Evolutionary conservation across 2,329 filamentous ascomycete species (phyloP).

Genomic region (Cladosporium sp.): DNA sequence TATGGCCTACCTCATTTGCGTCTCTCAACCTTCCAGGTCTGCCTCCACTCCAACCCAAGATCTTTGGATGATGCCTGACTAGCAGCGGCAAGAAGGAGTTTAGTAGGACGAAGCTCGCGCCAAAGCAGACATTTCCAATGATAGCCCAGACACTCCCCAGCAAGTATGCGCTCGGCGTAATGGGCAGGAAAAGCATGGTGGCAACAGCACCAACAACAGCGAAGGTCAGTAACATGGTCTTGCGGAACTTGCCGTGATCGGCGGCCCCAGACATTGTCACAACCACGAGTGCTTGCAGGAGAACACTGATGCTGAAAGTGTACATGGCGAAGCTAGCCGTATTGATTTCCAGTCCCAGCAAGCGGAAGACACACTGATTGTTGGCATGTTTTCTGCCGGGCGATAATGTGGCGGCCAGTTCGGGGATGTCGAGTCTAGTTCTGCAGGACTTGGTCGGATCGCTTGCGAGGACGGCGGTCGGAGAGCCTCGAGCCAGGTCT

Average conservation of each 20-base stretch:
- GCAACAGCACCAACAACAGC: constrained; percentile 76
- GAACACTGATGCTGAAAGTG: constrained; percentile 89
- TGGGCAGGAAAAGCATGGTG: constrained; percentile 85
- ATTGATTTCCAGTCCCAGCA: constrained; percentile 85
- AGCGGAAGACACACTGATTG: constrained; percentile 75
- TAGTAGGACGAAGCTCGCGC: constrained; percentile 89
- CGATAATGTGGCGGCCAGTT: neutral
- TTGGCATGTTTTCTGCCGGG: constrained; percentile 3
- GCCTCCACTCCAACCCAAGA: neutral
- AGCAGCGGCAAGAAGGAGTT: constrained; percentile 94
- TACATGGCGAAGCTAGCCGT: constrained; percentile 98
- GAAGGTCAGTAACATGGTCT: constrained; percentile 82
- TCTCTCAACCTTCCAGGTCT: neutral
- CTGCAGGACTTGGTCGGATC: constrained; percentile 76
- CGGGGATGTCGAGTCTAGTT: constrained; percentile 11
- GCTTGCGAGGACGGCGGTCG: constrained; percentile 77
- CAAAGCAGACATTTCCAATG: constrained; percentile 89
- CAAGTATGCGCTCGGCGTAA: constrained; percentile 73
- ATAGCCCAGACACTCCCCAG: constrained; percentile 83
- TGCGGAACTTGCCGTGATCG: constrained; percentile 52
- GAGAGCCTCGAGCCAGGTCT: constrained; percentile 76
- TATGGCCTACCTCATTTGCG: neutral
- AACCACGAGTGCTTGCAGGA: constrained; percentile 85
- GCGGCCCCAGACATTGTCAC: constrained; percentile 83
- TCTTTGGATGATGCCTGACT: constrained; percentile 75